Evolutionary conservation across 257 asterid genomes (phyloP).

Genomic region (Ajuga chamaepitys): DNA sequence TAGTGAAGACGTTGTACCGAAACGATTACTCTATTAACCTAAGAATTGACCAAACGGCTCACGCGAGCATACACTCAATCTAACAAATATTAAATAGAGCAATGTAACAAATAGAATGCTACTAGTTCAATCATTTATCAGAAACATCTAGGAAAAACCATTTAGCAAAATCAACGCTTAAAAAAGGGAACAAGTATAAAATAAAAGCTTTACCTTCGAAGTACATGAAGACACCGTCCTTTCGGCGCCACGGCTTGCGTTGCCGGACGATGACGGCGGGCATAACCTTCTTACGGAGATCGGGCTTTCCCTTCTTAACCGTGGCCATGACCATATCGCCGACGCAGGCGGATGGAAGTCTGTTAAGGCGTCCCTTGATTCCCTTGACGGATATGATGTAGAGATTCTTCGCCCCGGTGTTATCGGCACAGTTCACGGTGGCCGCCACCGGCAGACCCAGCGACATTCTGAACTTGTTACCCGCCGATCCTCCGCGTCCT

Average conservation of each 20-base stretch:
- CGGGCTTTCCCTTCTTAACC: conserved; percentile 50
- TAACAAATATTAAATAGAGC: too few relatives aligned
- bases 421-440: conserved; percentile 51
- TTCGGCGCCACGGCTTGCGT: conserved; percentile 56
- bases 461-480: conserved; percentile 56
- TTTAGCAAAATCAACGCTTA: not conserved
- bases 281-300: conserved; percentile 56
- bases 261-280: conserved; percentile 47
- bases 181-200: not conserved
- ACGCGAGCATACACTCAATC: too few relatives aligned
- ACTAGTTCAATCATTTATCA: too few relatives aligned
- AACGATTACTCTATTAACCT: too few relatives aligned
- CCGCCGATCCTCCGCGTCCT: conserved; percentile 60
- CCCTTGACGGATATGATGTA: conserved; percentile 55
- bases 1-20: too few relatives aligned
- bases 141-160: too few relatives aligned
- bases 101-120: too few relatives aligned
- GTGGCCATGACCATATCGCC: conserved; percentile 61
- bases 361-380: conserved; percentile 44
- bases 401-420: conserved; percentile 48
- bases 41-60: too few relatives aligned
- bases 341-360: conserved; percentile 50
- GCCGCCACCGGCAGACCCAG: conserved; percentile 56
- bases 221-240: conserved; percentile 54
- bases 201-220: conserved; percentile 31